phyloP scores from a whole-genome alignment of 1,139 yeast species.

The Protomyces lactucae-debilis region DNA sequence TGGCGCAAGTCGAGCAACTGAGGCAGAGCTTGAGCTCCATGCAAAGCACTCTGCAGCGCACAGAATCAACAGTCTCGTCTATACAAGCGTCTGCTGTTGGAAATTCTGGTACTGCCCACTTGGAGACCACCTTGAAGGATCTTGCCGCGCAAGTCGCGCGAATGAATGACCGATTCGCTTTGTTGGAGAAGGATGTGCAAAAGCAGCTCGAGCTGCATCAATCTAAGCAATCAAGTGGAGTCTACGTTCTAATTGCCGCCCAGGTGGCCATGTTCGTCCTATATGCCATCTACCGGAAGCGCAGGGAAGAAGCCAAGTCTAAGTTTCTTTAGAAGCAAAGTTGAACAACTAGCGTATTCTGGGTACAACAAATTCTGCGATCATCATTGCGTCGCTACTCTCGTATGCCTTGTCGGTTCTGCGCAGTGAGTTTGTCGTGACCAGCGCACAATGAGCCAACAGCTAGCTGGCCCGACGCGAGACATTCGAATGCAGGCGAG shows the following conservation, averaged over 20 bases:
- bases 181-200: constrained; percentile 9
- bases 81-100: not conserved
- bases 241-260: constrained; percentile 10
- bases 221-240: constrained; percentile 7
- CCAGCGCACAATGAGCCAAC: too few species aligned
- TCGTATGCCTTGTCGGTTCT: too few species aligned
- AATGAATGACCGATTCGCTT: constrained; percentile 8
- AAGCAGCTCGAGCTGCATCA: constrained; percentile 6
- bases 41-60: not conserved
- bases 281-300: not conserved
- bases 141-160: constrained; percentile 1
- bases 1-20: not conserved
- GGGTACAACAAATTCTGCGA: too few species aligned
- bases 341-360: too few species aligned
- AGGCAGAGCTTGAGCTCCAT: not conserved
- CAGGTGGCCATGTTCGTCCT: not conserved
- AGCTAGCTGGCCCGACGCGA: too few species aligned
- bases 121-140: not conserved
- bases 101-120: not conserved
- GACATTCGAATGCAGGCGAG: too few species aligned
- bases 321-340: not conserved
- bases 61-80: not conserved
- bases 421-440: too few species aligned
- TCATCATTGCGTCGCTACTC: too few species aligned
- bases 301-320: not conserved